Conservation (phyloP, 2,329 filamentous ascomycete species). For the Botrytis medusae region DNA sequence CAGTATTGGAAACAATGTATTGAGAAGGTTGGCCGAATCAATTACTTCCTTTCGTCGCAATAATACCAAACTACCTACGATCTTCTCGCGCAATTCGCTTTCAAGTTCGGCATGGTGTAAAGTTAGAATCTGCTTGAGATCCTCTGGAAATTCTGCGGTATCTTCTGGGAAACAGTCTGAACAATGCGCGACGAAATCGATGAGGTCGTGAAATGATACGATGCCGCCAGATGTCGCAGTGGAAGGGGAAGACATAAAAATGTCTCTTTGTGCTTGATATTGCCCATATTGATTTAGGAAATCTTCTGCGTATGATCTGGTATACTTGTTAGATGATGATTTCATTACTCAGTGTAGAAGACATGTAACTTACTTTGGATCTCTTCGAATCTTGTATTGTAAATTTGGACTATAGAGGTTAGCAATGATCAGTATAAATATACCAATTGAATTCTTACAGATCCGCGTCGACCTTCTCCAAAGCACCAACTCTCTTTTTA, state of each 20-base stretch:
- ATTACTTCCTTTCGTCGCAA: conserved; percentile 89
- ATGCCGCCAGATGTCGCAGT: conserved; percentile 75
- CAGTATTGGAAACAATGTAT: conserved; percentile 91
- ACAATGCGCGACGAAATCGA: conserved; percentile 91
- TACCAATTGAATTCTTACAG: conserved; percentile 51
- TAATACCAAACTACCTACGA: conserved; percentile 85
- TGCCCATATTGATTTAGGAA: conserved; percentile 86
- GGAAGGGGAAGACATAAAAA: conserved; percentile 82
- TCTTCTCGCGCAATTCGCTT: conserved; percentile 85
- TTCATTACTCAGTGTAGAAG: background rate
- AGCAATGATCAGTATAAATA: conserved; percentile 23
- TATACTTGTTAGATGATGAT: conserved; percentile 21
- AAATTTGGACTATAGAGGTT: conserved; percentile 65
- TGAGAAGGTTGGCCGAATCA: conserved; percentile 78
- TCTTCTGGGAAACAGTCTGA: conserved; percentile 89
- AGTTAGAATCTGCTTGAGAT: conserved; percentile 77
- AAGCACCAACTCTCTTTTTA: conserved; percentile 85
- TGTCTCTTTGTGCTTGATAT: conserved; percentile 86
- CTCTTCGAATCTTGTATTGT: conserved; percentile 86
- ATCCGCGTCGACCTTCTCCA: conserved; percentile 94
- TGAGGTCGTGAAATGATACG: conserved; percentile 82
- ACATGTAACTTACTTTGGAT: conserved; percentile 64
- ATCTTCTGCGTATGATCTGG: conserved; percentile 82
- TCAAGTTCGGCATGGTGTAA: conserved; percentile 82
- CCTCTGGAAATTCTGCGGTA: conserved; percentile 72